phyloP scores from a whole-genome alignment of 2,329 filamentous ascomycete species.

The Talaromyces sp. region DNA sequence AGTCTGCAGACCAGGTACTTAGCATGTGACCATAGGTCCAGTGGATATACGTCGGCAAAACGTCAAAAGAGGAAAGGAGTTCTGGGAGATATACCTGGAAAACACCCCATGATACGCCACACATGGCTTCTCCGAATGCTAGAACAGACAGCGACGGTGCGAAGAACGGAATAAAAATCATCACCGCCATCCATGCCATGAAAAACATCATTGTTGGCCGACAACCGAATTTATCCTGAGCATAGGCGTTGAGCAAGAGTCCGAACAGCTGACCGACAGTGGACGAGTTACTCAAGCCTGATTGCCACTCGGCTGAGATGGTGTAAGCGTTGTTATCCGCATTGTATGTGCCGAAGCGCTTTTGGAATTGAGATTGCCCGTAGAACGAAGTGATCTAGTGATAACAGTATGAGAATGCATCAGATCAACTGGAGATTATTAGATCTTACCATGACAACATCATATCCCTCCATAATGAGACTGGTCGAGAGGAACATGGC shows the following conservation, averaged over 20 bases:
- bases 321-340: background rate
- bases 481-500: constrained; percentile 17
- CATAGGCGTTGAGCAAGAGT: constrained; percentile 49
- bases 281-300: constrained; percentile 43
- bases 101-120: constrained; percentile 30
- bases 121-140: constrained; percentile 50
- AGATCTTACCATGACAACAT: constrained; percentile 11
- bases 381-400: constrained; percentile 15
- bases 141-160: constrained; percentile 46
- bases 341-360: constrained; percentile 8
- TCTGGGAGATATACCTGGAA: background rate
- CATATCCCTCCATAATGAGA: constrained; percentile 17
- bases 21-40: background rate
- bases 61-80: background rate
- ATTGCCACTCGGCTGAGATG: constrained; percentile 36
- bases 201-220: constrained; percentile 50
- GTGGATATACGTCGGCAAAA: background rate
- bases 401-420: background rate
- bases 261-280: constrained; percentile 48
- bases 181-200: constrained; percentile 44
- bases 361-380: constrained; percentile 17
- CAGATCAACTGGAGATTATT: background rate
- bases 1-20: constrained; percentile 45
- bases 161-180: constrained; percentile 51
- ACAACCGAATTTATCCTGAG: constrained; percentile 51